Base-by-base conservation (phyloP, 2,329 filamentous ascomycete genomes). In the Diaporthe longicolla region DNA sequence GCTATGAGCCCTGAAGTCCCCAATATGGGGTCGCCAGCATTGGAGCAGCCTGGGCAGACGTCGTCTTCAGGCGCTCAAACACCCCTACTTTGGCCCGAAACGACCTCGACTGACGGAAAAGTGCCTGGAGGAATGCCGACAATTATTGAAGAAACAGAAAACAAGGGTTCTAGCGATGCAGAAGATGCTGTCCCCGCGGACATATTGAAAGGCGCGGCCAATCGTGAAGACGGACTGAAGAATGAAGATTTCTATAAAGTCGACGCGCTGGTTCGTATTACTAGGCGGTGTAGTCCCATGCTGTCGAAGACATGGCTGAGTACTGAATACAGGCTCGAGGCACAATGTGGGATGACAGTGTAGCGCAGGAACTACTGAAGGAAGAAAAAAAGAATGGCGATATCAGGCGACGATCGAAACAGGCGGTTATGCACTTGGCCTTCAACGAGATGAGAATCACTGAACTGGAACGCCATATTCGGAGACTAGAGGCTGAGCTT, bases 361-460 rank as follows among this genome's bases (percentile, higher is more conserved):
- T 29, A 6, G 15, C 13, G 15, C 1, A 1, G 9, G 0, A 0
- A 29, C 37, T 63, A 48, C 9, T 63, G 2, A 19, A 29, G 3
- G 3, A 29, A 5, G 59, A 63, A 37, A 45, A 45, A 40, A 45
- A n/a, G 4, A 63, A 17, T 45, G 59, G 59, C 19, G 59, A 63
- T 24, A 40, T 63, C 13, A 45, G 40, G 13, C 59, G 59, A 32
- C 59, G 59, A 32, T 63, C 59, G 10, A 63, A 48, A 48, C 59
- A 63, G 17, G 59, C 59, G 3, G 5, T 63, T 13, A 2, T 63
- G 17, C 59, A 63, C 45, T 63, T 63, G 24, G 1, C 59, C 17
- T 63, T 63, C 59, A 63, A 40, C 0, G 59, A 63, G 11, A 48
- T 63, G 37, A 63, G 59, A n/a, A 32, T 63, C 17, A 45, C 24